Base-by-base conservation (phyloP, 164 flowering plant species). In the Vitis rotundifolia region DNA sequence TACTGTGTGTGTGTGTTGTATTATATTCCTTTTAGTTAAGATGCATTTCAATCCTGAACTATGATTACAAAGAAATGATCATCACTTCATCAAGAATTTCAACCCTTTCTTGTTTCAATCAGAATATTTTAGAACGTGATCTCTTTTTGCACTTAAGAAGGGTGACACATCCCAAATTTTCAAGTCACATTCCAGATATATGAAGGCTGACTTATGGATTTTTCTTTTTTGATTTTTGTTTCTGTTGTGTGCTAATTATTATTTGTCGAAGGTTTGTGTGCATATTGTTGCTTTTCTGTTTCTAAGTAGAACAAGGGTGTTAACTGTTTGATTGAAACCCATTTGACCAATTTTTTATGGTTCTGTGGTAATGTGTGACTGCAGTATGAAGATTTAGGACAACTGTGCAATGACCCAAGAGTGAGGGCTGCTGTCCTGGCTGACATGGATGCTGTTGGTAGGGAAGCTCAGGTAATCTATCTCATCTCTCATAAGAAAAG, bases 361-460 rank as follows among this genome's bases (percentile, higher is more conserved):
- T 67, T 59, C 51, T 60, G 10, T 47, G 47, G 16, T 44, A 15
- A 14, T 73, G 53, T 60, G 50, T 44, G 29, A 49, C 19, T 78
- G 87, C 87, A 91, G 99, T 82, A 81, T 73, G 74, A 80, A 59
- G 80, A 88, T 81, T 61, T 92, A 64, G 80, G 61, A 52, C 89
- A 84, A 60, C 75, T 95, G 19, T 91, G 97, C 78, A 80, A 73
- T 63, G 86, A 92, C 74, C 91, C 94, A 60, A 86, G 89, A 87
- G 85, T 86, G 58, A 88, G 74, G 77, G 86, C 88, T 68, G 94
- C 96, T 55, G 97, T 92, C 50, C 79, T 91, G 61, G 95, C 94
- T 55, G 97, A 90, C 51, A 85, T 94, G 98, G 97, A 94, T 80
- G 86, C 85, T 15, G 67, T 84, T 48, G 99, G 93, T 70, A 85